Evolutionary conservation across 768 basidiomycete species (phyloP), one percentile per base, ranked within the genome.

Genomic region (Pleurotus cornucopiae): DNA sequence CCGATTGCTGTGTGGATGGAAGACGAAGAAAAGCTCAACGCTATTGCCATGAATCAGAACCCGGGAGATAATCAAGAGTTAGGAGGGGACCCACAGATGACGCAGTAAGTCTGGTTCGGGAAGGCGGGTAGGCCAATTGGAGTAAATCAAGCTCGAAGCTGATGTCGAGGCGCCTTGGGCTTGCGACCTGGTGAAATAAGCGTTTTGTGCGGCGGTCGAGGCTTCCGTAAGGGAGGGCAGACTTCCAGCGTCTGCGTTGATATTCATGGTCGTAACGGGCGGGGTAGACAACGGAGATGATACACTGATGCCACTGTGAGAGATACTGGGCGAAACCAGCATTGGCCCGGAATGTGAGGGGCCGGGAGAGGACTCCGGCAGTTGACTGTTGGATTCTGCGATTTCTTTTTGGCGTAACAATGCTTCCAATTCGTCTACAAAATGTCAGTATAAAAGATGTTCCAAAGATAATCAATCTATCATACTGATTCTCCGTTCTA

Each of bases 1-100:
- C 37, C 86, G 83, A 57, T 77, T 75, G 2, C 88, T 84, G 60
- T 89, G 85, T 11, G 89, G 90, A 47, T 89, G 86, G 62, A 83
- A 87, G 9, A 77, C 74, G 67, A 94, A 94, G 70, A 93, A 95
- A 2, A 83, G 82, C 34, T 91, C 88, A 52, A 91, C 81, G 45
- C 87, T 89, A 45, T 56, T 20, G 21, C 30, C 25, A 46, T 44
- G 11, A 20, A 57, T 34, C 43, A 30, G 49, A 48, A 25, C 46
- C 23, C 55, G 54, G 20, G 18, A 21, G 39, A 13, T 25, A 44
- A 49, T 20, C n/a, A 39, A 14, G 16, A 49, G 37, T 46, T 48
- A 44, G 47, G 56, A 25, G 46, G 49, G 40, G n/a, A 69, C 83
- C 62, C 60, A 87, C 86, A 91, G 68, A 64, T 89, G 87, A 41